Conservation (phyloP, 345 rosid genomes). For the Populus davidiana region DNA sequence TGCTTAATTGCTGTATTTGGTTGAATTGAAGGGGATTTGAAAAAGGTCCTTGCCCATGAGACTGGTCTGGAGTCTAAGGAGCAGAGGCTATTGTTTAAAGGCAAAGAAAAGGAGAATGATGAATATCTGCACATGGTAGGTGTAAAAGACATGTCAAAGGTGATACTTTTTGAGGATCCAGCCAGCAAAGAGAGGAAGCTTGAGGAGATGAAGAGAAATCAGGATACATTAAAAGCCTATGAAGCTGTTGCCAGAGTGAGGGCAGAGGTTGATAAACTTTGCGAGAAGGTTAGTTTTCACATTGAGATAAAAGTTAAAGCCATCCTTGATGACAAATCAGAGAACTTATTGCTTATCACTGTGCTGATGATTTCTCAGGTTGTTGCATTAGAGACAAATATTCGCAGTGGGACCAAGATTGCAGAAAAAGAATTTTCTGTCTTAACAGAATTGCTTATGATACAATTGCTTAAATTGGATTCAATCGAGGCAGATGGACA, state of each 20-base stretch:
- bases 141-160: conserved; percentile 46
- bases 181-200: conserved; percentile 55
- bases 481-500: conserved; percentile 47
- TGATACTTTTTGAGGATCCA: conserved; percentile 48
- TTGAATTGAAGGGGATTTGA: conserved; percentile 44
- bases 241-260: conserved; percentile 42
- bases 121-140: conserved; percentile 54
- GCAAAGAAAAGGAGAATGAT: conserved; percentile 48
- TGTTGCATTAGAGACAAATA: conserved; percentile 34
- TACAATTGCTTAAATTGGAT: conserved; percentile 49
- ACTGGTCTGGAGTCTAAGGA: conserved; percentile 48
- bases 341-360: background rate
- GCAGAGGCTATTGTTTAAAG: conserved; percentile 48
- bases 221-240: conserved; percentile 24
- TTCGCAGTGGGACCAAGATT: conserved; percentile 32
- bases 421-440: conserved; percentile 39
- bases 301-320: background rate
- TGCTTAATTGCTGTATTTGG: conserved; percentile 12
- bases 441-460: conserved; percentile 46
- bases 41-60: conserved; percentile 36
- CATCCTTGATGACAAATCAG: background rate
- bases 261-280: conserved; percentile 45
- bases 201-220: conserved; percentile 38
- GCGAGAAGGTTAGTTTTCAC: conserved; percentile 36
- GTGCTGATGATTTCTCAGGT: conserved; percentile 29